These are phyloP conservation scores for Penicillium dipodomyicola DNA, from an alignment of 495 filamentous ascomycete genomes.

Conservation along the genomic window DNA sequence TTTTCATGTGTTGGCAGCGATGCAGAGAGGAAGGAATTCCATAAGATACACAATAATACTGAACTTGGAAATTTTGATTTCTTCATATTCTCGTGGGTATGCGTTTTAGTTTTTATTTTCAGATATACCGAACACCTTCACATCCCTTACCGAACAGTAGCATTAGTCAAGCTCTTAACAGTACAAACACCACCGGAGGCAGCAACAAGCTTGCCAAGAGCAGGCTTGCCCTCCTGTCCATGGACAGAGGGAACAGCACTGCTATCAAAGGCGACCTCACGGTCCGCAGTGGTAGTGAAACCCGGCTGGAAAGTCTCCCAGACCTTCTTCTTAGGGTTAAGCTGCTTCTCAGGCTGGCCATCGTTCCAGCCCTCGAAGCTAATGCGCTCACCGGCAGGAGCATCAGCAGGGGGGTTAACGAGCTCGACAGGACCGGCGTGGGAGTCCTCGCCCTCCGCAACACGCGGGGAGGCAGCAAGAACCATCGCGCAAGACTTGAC, in stretches of 20 bases:
- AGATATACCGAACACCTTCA: conserved; percentile 7
- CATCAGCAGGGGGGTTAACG: conserved; percentile 77
- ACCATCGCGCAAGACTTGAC: conserved; percentile 97
- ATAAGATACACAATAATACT: conserved; percentile 1
- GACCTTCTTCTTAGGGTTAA: conserved; percentile 99
- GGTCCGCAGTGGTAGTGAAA: conserved; percentile 76
- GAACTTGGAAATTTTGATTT: conserved; percentile 18
- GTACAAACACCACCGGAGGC: conserved; percentile 69
- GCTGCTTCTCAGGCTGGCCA: conserved; percentile 83
- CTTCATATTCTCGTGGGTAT: conserved; percentile 35
- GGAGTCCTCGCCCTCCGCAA: conserved; percentile 72
- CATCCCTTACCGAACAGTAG: conserved; percentile 56
- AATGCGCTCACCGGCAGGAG: conserved; percentile 78
- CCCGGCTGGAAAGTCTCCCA: conserved; percentile 96
- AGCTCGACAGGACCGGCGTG: conserved; percentile 92
- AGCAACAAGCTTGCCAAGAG: conserved; percentile 66
- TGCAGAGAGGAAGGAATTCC: neutral
- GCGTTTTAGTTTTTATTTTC: conserved; percentile 27
- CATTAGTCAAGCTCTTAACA: conserved; percentile 70
- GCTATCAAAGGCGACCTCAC: conserved; percentile 78
- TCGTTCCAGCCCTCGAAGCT: conserved; percentile 87
- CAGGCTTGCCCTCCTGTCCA: conserved; percentile 60
- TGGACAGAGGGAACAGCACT: conserved; percentile 58
- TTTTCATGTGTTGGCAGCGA: neutral
- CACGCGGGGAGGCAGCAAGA: conserved; percentile 81